Evolutionary conservation across 306 rosid species (phyloP).

Genomic region (Quillaja saponaria): DNA sequence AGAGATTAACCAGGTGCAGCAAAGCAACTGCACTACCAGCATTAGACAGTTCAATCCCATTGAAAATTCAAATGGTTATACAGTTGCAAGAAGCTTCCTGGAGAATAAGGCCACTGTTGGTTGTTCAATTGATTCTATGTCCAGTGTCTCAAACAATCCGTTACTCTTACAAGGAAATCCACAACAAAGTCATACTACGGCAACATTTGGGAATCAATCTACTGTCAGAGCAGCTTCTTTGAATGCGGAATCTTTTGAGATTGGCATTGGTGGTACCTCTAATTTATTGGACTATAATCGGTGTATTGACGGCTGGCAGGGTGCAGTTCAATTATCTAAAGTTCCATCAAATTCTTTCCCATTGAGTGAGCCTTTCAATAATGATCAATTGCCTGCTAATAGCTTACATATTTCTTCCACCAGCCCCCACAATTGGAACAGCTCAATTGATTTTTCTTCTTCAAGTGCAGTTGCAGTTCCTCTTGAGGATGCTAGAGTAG

Average conservation of each 20-base stretch:
- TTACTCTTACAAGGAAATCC: conserved; percentile 55
- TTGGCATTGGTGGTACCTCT: conserved; percentile 45
- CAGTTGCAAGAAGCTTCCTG: conserved; percentile 42
- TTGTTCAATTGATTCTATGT: conserved; percentile 38
- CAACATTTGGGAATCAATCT: conserved; percentile 44
- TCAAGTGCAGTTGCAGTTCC: conserved; percentile 37
- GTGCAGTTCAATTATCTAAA: conserved; percentile 48
- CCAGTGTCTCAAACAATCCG: conserved; percentile 41
- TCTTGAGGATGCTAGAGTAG: conserved; percentile 44
- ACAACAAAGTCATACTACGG: conserved; percentile 32
- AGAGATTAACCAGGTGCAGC: conserved; percentile 60
- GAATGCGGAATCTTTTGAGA: conserved; percentile 43
- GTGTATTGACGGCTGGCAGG: conserved; percentile 56
- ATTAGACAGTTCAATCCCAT: conserved; percentile 45
- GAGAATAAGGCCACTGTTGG: conserved; percentile 39
- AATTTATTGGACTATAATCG: conserved; percentile 54
- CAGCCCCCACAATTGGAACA: conserved; percentile 36
- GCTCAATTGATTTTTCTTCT: conserved; percentile 49
- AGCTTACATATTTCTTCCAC: conserved; percentile 43
- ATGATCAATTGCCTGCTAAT: conserved; percentile 41
- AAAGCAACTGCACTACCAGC: conserved; percentile 39
- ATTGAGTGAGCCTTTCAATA: conserved; percentile 39
- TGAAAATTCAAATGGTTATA: conserved; percentile 47
- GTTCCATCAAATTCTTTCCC: conserved; percentile 55
- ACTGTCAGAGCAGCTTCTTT: conserved; percentile 41